These are phyloP conservation scores for Kuraishia hungarica DNA, from an alignment of 805 yeast genomes.

Conservation along the genomic window DNA sequence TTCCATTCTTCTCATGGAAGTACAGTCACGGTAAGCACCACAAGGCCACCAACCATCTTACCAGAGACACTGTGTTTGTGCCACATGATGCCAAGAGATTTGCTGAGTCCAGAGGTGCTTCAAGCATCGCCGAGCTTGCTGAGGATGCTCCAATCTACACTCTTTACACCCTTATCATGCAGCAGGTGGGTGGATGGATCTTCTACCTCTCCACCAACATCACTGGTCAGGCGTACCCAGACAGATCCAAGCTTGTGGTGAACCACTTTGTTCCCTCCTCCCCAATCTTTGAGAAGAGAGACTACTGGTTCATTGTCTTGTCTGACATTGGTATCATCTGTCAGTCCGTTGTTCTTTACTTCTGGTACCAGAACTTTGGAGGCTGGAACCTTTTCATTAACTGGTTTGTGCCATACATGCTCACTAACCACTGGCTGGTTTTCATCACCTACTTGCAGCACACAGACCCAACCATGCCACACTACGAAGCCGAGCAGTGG, in stretches of 20 bases:
- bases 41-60: constrained; percentile 53
- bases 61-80: constrained; percentile 52
- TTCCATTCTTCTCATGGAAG: constrained; percentile 59
- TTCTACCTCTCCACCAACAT: constrained; percentile 42
- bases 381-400: constrained; percentile 40
- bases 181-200: constrained; percentile 51
- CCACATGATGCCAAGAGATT: constrained; percentile 45
- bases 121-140: constrained; percentile 33
- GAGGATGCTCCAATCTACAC: constrained; percentile 50
- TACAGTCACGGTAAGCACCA: constrained; percentile 54
- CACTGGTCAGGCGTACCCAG: constrained; percentile 45
- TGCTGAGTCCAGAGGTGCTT: constrained; percentile 22
- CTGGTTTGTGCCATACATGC: constrained; percentile 52
- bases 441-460: constrained; percentile 57
- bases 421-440: constrained; percentile 60
- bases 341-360: constrained; percentile 36
- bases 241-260: constrained; percentile 29
- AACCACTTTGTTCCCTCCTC: constrained; percentile 49
- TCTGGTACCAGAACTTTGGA: constrained; percentile 42
- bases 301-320: constrained; percentile 45
- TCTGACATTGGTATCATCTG: constrained; percentile 48
- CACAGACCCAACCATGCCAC: constrained; percentile 52
- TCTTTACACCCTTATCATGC: constrained; percentile 33
- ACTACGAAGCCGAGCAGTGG: constrained; percentile 49
- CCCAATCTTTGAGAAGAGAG: constrained; percentile 44